phyloP scores from a whole-genome alignment of 805 yeast species.

The Barnettozyma sp. region DNA sequence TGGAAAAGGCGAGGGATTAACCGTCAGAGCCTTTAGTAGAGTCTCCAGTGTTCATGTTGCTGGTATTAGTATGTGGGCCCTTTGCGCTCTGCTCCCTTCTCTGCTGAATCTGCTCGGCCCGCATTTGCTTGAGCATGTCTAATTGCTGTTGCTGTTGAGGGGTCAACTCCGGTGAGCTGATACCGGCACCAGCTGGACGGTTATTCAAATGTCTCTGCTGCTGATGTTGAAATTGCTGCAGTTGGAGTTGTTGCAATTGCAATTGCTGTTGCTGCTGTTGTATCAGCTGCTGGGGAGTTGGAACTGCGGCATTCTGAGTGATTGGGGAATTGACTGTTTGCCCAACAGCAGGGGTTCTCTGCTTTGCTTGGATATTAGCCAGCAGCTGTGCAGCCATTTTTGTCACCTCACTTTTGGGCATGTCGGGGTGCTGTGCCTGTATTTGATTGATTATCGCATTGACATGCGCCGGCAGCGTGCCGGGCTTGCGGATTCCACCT shows the following conservation, averaged over 20 bases:
- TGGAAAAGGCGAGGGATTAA: too few relatives aligned
- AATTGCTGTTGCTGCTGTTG: constrained; percentile 28
- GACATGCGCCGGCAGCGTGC: constrained; percentile 54
- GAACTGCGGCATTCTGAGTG: constrained; percentile 12
- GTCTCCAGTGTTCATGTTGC: too few relatives aligned
- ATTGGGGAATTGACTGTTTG: background rate
- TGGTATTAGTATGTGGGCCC: too few relatives aligned
- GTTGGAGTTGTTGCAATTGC: too few relatives aligned
- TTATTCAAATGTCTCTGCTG: constrained; percentile 2
- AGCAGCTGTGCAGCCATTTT: constrained; percentile 58
- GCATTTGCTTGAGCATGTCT: constrained; percentile 22
- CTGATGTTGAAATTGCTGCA: constrained; percentile 16
- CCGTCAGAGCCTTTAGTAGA: too few relatives aligned
- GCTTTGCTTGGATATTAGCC: constrained; percentile 44
- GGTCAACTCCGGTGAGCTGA: constrained; percentile 13
- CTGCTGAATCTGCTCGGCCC: constrained; percentile 22
- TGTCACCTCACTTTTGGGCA: constrained; percentile 58
- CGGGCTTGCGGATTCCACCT: constrained; percentile 14
- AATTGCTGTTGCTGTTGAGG: constrained; percentile 27
- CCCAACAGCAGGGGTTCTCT: constrained; percentile 24
- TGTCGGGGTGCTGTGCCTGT: constrained; percentile 56
- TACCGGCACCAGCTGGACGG: background rate
- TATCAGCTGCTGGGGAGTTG: constrained; percentile 37
- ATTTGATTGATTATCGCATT: constrained; percentile 58
- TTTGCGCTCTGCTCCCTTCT: constrained; percentile 16